Conservation (phyloP, 2,329 filamentous ascomycete genomes). For the Claviceps sorghi region DNA sequence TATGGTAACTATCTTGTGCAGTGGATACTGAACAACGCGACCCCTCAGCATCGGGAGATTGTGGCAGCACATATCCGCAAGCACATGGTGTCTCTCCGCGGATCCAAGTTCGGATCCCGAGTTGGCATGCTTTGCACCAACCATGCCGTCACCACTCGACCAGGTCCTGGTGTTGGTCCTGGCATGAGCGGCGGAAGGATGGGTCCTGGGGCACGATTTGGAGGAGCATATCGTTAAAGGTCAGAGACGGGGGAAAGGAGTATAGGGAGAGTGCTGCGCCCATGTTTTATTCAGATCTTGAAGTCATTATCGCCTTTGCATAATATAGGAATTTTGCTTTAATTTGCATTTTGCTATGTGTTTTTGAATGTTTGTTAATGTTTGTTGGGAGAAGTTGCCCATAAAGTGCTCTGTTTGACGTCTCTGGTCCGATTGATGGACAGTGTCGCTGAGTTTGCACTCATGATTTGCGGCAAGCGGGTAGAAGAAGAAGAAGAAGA, state of each 20-base stretch:
- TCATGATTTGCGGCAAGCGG: neutral
- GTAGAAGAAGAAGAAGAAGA: neutral
- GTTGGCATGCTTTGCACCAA: conserved; percentile 99
- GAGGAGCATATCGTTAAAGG: conserved; percentile 40
- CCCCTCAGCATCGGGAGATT: conserved; percentile 76
- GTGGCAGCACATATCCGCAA: conserved; percentile 92
- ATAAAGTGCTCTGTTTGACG: neutral
- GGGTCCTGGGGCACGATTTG: conserved; percentile 44
- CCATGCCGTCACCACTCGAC: conserved; percentile 74
- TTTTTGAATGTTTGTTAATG: neutral
- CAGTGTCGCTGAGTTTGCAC: no score
- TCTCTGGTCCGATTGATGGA: neutral
- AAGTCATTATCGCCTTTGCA: conserved; percentile 8
- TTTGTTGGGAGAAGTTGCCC: neutral
- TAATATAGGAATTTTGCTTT: conserved; percentile 9
- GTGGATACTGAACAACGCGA: conserved; percentile 84
- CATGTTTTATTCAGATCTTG: conserved; percentile 6
- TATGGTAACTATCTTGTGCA: conserved; percentile 98
- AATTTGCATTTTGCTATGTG: conserved; percentile 2
- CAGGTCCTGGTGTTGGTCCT: conserved; percentile 65
- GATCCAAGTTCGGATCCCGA: conserved; percentile 95
- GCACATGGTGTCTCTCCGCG: conserved; percentile 97
- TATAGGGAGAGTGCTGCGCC: neutral
- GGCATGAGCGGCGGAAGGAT: conserved; percentile 40
- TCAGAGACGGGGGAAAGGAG: conserved; percentile 15